These are phyloP conservation scores for Verticillium albo-atrum DNA, from an alignment of 2,329 filamentous ascomycete species.

Conservation along the genomic window DNA sequence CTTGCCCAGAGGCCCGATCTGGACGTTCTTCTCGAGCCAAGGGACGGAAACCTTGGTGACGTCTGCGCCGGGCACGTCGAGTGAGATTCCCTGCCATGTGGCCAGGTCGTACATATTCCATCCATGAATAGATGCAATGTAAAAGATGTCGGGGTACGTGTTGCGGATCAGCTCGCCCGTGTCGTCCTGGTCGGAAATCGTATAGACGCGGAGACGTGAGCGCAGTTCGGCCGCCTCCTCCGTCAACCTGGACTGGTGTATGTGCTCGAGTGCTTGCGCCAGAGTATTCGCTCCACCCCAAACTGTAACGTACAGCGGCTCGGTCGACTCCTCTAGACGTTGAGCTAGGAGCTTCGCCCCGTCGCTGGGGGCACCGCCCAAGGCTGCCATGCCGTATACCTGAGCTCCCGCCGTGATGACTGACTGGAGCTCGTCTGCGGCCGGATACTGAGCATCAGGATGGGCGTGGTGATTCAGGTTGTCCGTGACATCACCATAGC, in stretches of 20 bases:
- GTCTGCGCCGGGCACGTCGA: constrained; percentile 26
- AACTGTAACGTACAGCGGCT: constrained; percentile 44
- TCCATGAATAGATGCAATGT: constrained; percentile 49
- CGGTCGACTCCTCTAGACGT: constrained; percentile 17
- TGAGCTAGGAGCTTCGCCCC: constrained; percentile 36
- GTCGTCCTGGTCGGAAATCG: constrained; percentile 57
- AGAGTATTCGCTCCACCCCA: constrained; percentile 51
- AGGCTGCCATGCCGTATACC: constrained; percentile 24
- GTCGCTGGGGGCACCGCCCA: constrained; percentile 22
- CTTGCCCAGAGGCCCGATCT: constrained; percentile 37
- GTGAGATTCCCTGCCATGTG: constrained; percentile 51
- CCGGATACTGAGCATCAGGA: constrained; percentile 34
- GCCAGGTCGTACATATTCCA: constrained; percentile 50
- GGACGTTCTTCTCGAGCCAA: constrained; percentile 49
- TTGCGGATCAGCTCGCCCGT: constrained; percentile 50
- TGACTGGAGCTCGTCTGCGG: constrained; percentile 24
- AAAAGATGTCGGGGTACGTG: constrained; percentile 48
- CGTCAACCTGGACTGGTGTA: constrained; percentile 24
- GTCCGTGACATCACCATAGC: constrained; percentile 34
- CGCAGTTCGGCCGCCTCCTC: constrained; percentile 27
- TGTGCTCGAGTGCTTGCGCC: constrained; percentile 39
- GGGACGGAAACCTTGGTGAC: constrained; percentile 38
- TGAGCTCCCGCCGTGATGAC: constrained; percentile 27
- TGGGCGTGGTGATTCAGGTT: constrained; percentile 45
- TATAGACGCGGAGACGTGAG: constrained; percentile 42